Conservation (phyloP, 805 yeast species). For the Tetrapisispora pingtungensis region DNA sequence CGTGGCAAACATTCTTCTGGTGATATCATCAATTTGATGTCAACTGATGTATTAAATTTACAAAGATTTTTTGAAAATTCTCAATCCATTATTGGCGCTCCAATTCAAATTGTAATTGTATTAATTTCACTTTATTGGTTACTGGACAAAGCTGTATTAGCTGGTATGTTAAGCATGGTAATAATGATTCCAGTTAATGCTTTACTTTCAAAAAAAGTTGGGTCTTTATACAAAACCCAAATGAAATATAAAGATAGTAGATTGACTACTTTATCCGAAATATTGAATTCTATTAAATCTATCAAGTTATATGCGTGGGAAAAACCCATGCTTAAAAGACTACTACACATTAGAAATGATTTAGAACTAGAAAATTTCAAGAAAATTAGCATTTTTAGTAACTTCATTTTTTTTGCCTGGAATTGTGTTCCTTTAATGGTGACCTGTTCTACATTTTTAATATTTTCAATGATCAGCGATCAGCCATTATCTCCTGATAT, state of each 20-base stretch:
- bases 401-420: conserved; percentile 48
- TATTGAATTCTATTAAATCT: conserved; percentile 49
- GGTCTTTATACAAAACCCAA: conserved; percentile 40
- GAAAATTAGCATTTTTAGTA: conserved; percentile 39
- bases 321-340: conserved; percentile 45
- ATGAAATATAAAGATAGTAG: conserved; percentile 56
- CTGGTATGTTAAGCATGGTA: conserved; percentile 44
- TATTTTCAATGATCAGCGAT: conserved; percentile 38
- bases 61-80: conserved; percentile 49
- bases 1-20: conserved; percentile 56
- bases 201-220: conserved; percentile 35
- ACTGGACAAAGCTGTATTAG: conserved; percentile 48
- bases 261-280: conserved; percentile 49
- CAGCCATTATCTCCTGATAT: conserved; percentile 54
- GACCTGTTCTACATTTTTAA: conserved; percentile 49
- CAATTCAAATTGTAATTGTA: conserved; percentile 45
- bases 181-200: conserved; percentile 53
- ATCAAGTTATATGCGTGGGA: conserved; percentile 68
- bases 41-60: conserved; percentile 63
- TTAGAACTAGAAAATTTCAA: conserved; percentile 44
- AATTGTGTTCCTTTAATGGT: conserved; percentile 55
- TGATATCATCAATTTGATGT: conserved; percentile 67
- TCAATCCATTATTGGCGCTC: conserved; percentile 48
- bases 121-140: conserved; percentile 44
- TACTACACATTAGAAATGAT: conserved; percentile 46